phyloP scores from a whole-genome alignment of 1,284 basidiomycete species.

The Tilletia setariae region DNA sequence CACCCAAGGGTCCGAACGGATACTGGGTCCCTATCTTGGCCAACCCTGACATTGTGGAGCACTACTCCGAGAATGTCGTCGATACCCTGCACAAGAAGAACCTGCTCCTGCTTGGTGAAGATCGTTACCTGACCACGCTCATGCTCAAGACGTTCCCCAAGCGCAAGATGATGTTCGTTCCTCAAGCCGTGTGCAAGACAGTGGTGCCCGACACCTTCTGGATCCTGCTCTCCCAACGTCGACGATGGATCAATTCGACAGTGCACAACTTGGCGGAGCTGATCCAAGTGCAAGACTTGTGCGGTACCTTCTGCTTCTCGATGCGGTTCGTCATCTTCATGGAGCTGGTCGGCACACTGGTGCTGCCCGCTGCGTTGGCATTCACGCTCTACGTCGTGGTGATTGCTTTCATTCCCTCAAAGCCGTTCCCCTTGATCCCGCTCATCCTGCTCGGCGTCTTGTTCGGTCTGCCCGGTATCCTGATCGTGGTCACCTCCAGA shows the following conservation, averaged over 20 bases:
- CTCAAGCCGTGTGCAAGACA: constrained; percentile 59
- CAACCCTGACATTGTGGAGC: constrained; percentile 58
- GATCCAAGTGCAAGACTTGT: constrained; percentile 57
- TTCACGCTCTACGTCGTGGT: constrained; percentile 56
- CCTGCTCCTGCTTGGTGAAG: constrained; percentile 57
- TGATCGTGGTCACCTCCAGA: constrained; percentile 57
- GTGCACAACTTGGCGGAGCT: constrained; percentile 59
- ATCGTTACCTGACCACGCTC: constrained; percentile 58
- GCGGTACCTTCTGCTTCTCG: constrained; percentile 59
- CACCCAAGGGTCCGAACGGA: constrained; percentile 57
- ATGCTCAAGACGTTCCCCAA: constrained; percentile 59
- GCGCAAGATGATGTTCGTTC: constrained; percentile 57
- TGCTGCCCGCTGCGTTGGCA: constrained; percentile 58
- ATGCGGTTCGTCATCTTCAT: constrained; percentile 58
- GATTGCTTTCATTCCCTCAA: constrained; percentile 41
- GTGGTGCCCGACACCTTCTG: constrained; percentile 58
- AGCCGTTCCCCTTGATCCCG: constrained; percentile 37
- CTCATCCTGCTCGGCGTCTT: constrained; percentile 55
- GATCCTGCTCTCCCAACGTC: constrained; percentile 57
- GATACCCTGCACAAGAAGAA: constrained; percentile 59
- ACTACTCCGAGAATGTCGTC: constrained; percentile 59
- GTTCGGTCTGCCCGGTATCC: constrained; percentile 57
- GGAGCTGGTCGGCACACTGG: constrained; percentile 58
- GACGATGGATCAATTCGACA: constrained; percentile 59
- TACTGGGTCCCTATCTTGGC: constrained; percentile 58